Conservation (phyloP, 1,284 basidiomycete species). For the Farysia itapuensis region DNA sequence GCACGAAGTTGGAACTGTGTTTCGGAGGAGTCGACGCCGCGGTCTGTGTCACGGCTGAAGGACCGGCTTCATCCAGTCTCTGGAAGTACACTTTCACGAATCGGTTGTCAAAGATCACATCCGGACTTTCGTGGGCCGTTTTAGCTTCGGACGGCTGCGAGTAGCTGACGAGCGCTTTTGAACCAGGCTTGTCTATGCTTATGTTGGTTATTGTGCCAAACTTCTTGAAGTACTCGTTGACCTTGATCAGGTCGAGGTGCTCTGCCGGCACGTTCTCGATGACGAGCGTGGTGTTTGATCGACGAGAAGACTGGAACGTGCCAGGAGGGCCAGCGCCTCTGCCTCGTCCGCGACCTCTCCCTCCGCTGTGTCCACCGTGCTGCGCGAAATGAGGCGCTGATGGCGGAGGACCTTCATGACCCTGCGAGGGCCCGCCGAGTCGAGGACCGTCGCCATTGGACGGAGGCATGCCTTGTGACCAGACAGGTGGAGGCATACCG, state of each 20-base stretch:
- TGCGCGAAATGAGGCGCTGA: constrained; percentile 1
- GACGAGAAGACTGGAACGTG: constrained; percentile 50
- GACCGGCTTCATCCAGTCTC: constrained; percentile 64
- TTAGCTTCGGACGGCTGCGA: constrained; percentile 81
- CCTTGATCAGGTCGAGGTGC: constrained; percentile 73
- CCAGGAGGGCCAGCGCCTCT: constrained; percentile 65
- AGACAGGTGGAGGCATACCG: constrained; percentile 33
- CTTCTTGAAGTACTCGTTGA: constrained; percentile 86
- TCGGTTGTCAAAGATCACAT: constrained; percentile 87
- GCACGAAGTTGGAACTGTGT: constrained; percentile 41
- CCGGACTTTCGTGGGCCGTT: constrained; percentile 85
- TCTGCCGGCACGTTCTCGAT: constrained; percentile 90
- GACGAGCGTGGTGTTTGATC: constrained; percentile 75
- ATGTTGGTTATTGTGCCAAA: constrained; percentile 93
- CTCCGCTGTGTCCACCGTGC: constrained; percentile 50
- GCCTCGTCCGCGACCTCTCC: constrained; percentile 63
- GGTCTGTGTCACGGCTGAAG: constrained; percentile 74
- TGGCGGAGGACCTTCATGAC: constrained; percentile 2
- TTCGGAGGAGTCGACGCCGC: neutral
- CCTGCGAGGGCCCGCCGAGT: constrained; percentile 4
- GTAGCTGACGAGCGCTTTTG: constrained; percentile 82
- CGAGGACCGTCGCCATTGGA: constrained; percentile 9
- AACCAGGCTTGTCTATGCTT: constrained; percentile 76
- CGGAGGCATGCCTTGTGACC: constrained; percentile 23
- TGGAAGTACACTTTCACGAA: constrained; percentile 75